Percentiles rank a stretch among this genome's conserved stretches.
Evolutionary conservation across 306 rosid species (phyloP).

Genomic region (Heteromeles arbutifolia): DNA sequence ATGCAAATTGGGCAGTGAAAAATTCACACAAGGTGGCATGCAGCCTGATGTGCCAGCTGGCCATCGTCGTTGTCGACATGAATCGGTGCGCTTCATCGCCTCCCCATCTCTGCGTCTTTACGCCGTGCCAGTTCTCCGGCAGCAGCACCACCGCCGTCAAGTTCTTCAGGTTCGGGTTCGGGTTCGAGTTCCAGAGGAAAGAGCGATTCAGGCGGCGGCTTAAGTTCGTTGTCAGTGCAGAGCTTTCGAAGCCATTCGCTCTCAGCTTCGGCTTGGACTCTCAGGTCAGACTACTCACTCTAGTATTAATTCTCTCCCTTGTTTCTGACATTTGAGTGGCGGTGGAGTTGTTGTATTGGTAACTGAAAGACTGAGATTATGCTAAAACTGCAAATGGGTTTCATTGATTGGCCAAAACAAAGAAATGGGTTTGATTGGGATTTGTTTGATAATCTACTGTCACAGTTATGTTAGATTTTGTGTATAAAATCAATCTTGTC

Average conservation of each 20-base stretch:
- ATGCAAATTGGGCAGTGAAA: neutral
- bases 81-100: conserved; percentile 29
- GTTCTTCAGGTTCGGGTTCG: conserved; percentile 26
- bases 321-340: neutral
- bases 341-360: neutral
- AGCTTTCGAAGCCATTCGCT: conserved; percentile 49
- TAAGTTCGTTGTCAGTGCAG: conserved; percentile 59
- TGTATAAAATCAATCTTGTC: neutral
- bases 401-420: too few species aligned
- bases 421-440: neutral
- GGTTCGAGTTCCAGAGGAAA: conserved; percentile 37
- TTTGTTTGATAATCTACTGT: neutral
- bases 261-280: conserved; percentile 48
- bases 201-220: conserved; percentile 35
- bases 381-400: neutral
- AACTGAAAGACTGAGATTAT: neutral
- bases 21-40: conserved; percentile 42
- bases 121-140: conserved; percentile 29
- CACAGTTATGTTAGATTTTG: neutral
- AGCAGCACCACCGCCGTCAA: conserved; percentile 12
- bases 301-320: neutral
- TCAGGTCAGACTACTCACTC: conserved; percentile 40
- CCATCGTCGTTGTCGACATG: conserved; percentile 39
- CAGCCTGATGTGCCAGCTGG: conserved; percentile 51
- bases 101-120: conserved; percentile 28